These are phyloP conservation scores for Trichophyton simii DNA, from an alignment of 2,329 filamentous ascomycete genomes.

Conservation along the genomic window DNA sequence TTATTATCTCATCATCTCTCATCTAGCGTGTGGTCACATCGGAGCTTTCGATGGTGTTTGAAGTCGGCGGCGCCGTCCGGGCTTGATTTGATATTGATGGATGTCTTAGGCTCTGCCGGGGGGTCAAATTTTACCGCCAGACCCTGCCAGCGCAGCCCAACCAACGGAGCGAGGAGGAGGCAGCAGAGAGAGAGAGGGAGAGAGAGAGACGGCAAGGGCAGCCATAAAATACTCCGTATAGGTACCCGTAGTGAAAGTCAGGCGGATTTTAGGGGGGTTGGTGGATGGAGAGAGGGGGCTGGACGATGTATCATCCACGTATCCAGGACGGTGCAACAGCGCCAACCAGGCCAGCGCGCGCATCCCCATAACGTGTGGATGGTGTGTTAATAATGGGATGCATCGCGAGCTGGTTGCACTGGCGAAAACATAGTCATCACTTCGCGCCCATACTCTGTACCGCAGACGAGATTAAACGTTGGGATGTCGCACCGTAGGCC, in stretches of 20 bases:
- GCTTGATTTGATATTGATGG: neutral
- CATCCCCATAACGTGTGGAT: neutral
- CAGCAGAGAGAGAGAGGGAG: too few relatives aligned
- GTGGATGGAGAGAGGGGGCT: neutral
- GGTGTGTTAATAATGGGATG: neutral
- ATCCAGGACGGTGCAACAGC: slow-evolving; percentile 2
- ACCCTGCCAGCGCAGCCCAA: neutral
- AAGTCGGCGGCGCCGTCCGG: neutral
- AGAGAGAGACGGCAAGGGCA: neutral
- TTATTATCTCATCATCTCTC: neutral
- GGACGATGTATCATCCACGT: slow-evolving; percentile 1
- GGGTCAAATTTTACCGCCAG: neutral
- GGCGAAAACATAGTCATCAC: neutral
- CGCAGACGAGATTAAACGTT: neutral
- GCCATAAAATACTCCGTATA: neutral
- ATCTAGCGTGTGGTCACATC: neutral
- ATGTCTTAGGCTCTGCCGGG: neutral
- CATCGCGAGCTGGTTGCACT: neutral
- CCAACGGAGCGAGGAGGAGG: neutral
- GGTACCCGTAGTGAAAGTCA: neutral
- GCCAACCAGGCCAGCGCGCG: slow-evolving; percentile 2
- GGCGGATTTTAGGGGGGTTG: neutral
- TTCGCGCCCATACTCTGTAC: neutral
- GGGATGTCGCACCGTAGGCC: neutral
- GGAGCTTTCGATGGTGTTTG: neutral